Evolutionary conservation across 176 grass and related monocot species (phyloP).

Genomic region (Oryza brachyantha): DNA sequence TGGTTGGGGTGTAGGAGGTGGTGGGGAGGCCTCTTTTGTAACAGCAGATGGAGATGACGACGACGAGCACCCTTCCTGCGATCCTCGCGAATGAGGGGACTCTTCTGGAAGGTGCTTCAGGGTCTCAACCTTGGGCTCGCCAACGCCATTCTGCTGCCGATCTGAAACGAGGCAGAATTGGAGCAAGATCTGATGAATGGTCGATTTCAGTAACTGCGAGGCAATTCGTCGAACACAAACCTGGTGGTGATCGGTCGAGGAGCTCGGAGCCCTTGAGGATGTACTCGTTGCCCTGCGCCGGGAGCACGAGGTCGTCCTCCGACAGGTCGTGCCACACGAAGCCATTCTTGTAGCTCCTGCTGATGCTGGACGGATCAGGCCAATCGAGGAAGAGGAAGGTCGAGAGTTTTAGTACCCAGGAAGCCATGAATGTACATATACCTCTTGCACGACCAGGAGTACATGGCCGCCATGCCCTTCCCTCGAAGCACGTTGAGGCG

Average conservation of each 20-base stretch:
- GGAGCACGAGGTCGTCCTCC: constrained; percentile 70
- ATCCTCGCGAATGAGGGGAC: constrained; percentile 45
- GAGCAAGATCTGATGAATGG: constrained; percentile 27
- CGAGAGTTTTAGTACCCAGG: background rate
- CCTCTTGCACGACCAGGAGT: constrained; percentile 99
- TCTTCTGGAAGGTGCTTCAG: constrained; percentile 43
- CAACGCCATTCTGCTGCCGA: constrained; percentile 35
- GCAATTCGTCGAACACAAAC: constrained; percentile 24
- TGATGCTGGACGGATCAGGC: constrained; percentile 20
- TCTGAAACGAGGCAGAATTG: constrained; percentile 32
- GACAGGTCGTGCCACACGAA: constrained; percentile 90
- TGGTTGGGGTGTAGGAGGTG: constrained; percentile 9
- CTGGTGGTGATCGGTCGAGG: constrained; percentile 49
- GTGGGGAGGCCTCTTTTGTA: constrained; percentile 39
- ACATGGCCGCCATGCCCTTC: constrained; percentile 81
- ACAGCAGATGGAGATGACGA: constrained; percentile 38
- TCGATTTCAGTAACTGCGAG: background rate
- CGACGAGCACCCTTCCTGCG: constrained; percentile 42
- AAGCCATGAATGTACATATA: constrained; percentile 27
- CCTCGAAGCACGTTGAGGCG: constrained; percentile 85
- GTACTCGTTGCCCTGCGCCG: constrained; percentile 73
- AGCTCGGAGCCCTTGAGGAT: constrained; percentile 87
- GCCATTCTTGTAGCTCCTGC: constrained; percentile 90
- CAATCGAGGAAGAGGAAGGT: background rate
- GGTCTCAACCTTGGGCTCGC: constrained; percentile 36